These are phyloP conservation scores for Cyamopsis tetragonoloba DNA, from an alignment of 306 rosid genomes.

Conservation along the genomic window DNA sequence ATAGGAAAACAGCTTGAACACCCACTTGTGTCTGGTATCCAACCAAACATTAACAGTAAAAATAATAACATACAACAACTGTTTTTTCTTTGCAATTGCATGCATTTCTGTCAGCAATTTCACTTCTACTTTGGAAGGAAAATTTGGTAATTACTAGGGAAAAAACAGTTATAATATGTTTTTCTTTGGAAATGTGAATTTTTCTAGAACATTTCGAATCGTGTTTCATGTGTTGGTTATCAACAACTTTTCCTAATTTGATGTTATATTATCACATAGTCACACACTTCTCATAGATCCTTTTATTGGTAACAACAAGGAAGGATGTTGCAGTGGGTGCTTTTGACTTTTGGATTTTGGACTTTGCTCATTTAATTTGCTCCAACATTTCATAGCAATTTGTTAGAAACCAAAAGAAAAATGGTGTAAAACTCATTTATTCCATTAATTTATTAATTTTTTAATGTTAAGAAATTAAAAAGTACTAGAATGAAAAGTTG, in stretches of 20 bases:
- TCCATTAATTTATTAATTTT: too few species aligned
- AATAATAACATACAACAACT: neutral
- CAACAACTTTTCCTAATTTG: neutral
- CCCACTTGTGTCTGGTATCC: neutral
- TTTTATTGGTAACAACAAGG: neutral
- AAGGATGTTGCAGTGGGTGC: neutral
- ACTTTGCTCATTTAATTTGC: too few species aligned
- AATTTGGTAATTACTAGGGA: neutral
- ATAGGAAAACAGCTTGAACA: conserved; percentile 4
- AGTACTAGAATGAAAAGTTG: too few species aligned
- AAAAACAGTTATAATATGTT: neutral
- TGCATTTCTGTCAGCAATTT: neutral
- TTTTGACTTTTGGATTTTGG: neutral
- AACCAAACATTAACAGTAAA: neutral
- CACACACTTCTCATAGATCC: neutral
- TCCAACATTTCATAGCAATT: neutral
- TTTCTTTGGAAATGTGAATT: too few species aligned
- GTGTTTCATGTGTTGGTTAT: neutral
- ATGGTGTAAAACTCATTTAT: too few species aligned
- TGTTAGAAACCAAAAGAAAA: neutral
- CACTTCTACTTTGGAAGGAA: neutral
- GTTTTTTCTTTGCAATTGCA: neutral
- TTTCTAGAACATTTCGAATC: too few species aligned
- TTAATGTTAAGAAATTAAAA: too few species aligned
- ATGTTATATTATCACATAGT: neutral